Conservation (phyloP, 2,329 filamentous ascomycete genomes). For the Beauveria sp. region DNA sequence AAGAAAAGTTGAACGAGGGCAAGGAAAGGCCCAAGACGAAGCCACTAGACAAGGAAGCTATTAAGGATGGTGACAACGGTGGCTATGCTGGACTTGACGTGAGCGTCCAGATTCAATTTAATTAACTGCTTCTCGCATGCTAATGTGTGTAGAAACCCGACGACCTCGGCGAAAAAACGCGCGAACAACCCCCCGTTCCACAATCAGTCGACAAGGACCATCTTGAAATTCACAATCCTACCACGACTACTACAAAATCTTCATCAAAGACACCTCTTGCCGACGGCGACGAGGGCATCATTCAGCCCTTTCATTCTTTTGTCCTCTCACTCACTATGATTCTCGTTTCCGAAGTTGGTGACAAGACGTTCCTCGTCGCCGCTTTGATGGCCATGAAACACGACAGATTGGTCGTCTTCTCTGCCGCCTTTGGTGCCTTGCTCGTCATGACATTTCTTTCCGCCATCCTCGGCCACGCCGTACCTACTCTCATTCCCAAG, state of each 20-base stretch:
- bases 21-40: constrained; percentile 33
- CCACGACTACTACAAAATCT: constrained; percentile 16
- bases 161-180: constrained; percentile 70
- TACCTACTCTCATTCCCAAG: constrained; percentile 84
- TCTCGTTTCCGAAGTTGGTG: constrained; percentile 88
- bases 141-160: constrained; percentile 57
- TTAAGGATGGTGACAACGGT: constrained; percentile 30
- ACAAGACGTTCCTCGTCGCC: constrained; percentile 97
- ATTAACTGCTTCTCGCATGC: neutral
- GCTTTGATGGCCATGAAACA: constrained; percentile 99
- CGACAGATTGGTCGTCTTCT: constrained; percentile 85
- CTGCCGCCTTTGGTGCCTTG: constrained; percentile 84
- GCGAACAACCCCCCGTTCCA: constrained; percentile 65
- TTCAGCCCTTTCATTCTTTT: constrained; percentile 80
- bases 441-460: constrained; percentile 94
- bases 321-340: constrained; percentile 95
- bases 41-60: constrained; percentile 29
- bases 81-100: constrained; percentile 31
- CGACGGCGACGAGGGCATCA: constrained; percentile 48
- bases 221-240: constrained; percentile 39
- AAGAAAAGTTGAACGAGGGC: constrained; percentile 53
- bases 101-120: constrained; percentile 16
- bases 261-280: constrained; percentile 22
- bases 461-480: constrained; percentile 83
- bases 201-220: constrained; percentile 58